Evolutionary conservation across 495 filamentous ascomycete species (phyloP).

Genomic region (Talaromyces stipitatus): DNA sequence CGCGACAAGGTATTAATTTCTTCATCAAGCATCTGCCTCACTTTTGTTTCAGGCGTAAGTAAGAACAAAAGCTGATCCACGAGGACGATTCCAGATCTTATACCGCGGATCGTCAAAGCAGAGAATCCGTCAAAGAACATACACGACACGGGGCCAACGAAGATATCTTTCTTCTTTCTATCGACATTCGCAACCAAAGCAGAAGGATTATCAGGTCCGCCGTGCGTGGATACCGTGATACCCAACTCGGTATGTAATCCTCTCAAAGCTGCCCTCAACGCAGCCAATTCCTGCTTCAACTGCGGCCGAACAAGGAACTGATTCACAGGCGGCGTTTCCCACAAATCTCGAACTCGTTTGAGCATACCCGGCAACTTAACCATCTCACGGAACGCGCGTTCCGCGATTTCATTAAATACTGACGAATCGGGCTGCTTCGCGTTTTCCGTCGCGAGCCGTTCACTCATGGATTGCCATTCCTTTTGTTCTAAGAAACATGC

Average conservation of each 20-base stretch:
- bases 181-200: neutral
- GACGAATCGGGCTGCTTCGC: constrained; percentile 22
- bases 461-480: constrained; percentile 25
- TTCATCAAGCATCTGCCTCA: neutral
- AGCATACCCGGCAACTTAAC: constrained; percentile 19
- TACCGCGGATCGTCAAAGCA: constrained; percentile 13
- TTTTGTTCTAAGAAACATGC: constrained; percentile 24
- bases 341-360: constrained; percentile 13
- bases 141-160: constrained; percentile 21
- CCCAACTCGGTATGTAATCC: constrained; percentile 22
- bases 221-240: constrained; percentile 16
- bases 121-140: constrained; percentile 23
- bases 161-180: constrained; percentile 4
- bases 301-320: constrained; percentile 6
- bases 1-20: neutral
- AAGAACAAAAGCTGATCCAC: constrained; percentile 20
- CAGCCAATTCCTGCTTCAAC: constrained; percentile 12
- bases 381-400: constrained; percentile 20
- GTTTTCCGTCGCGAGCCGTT: constrained; percentile 19
- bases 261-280: constrained; percentile 16
- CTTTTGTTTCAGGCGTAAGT: constrained; percentile 12
- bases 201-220: neutral
- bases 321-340: neutral
- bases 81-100: constrained; percentile 17
- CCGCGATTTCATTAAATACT: constrained; percentile 21